Evolutionary conservation across 2,329 filamentous ascomycete species (phyloP), one percentile per base, ranked within the genome.

Genomic region (Penicillium psychrosexuale): DNA sequence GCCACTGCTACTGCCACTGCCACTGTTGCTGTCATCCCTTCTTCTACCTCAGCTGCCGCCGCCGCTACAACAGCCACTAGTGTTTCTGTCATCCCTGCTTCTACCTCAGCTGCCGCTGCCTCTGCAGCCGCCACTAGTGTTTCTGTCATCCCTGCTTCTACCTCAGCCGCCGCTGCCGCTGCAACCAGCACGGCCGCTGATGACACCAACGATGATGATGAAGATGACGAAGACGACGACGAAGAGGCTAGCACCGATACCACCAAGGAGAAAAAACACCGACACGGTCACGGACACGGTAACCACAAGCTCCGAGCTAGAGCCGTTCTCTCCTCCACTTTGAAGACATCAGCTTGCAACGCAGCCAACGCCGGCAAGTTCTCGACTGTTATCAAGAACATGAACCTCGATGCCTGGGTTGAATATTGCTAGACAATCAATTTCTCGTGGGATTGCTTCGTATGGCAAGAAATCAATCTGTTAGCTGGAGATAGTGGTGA

Each of bases 341-440:
- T 72, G 58, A 68, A 77, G 61, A 56, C 69, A 6, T 63, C 68
- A 3, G 77, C 78, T 24, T 87, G 84, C 66, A 72, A 75, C 15
- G 78, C 77, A 4, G 59, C 67, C 2, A 79, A 75, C 2, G 76
- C 78, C 1, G 66, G 74, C 1, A 73, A 74, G 0, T 88, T 88
- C 65, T 87, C 83, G 54, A 88, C 82, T 7, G 77, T 88, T 30
- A 76, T 89, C 57, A 88, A 88, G 77, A 83, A 82, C 61, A 83
- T 86, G 80, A 70, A 82, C 45, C 71, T 89, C 43, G 81, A 86
- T 61, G 81, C 81, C 1, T 88, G 84, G 83, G 80, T 84, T 3
- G 72, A 84, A 68, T 82, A 79, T 57, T 87, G 85, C 59, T 71
- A 40, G 39, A 33, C 2, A 5, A 17, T n/a, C 4, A 15, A n/a